Conservation (phyloP, 2,329 filamentous ascomycete genomes). For the Nannizziopsis barbatae region DNA sequence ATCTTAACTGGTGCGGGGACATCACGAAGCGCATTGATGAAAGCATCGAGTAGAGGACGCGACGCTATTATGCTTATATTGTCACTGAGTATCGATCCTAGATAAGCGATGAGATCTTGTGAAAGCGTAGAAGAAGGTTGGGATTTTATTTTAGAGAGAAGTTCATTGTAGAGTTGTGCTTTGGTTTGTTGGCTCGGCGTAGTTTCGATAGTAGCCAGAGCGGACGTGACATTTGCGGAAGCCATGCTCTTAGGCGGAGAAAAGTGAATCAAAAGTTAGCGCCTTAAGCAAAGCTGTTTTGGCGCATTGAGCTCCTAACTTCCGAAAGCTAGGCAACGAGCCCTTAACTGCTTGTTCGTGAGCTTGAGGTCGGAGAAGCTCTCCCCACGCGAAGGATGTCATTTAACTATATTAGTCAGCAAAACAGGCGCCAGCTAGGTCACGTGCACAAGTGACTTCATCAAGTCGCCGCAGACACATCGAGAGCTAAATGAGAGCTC, state of each 20-base stretch:
- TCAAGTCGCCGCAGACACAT: background rate
- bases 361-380: background rate
- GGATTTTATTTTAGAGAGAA: slow-evolving; percentile 47
- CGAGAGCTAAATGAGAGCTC: background rate
- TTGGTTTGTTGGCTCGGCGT: slow-evolving; percentile 40
- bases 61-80: slow-evolving; percentile 65
- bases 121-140: slow-evolving; percentile 39
- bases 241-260: slow-evolving; percentile 33
- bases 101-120: slow-evolving; percentile 56
- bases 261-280: too few relatives aligned
- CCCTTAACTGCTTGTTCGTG: too few relatives aligned
- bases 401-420: slow-evolving; percentile 2
- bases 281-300: too few relatives aligned
- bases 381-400: background rate
- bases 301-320: too few relatives aligned
- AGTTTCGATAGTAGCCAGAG: slow-evolving; percentile 42
- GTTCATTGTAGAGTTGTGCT: slow-evolving; percentile 45
- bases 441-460: slow-evolving; percentile 8
- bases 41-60: slow-evolving; percentile 56
- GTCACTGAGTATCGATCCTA: slow-evolving; percentile 58
- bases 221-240: slow-evolving; percentile 39
- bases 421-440: background rate
- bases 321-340: too few relatives aligned
- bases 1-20: slow-evolving; percentile 52
- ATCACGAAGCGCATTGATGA: slow-evolving; percentile 54